Evolutionary conservation across 768 basidiomycete species (phyloP), one percentile per base, ranked within the genome.

Genomic region (Leccinellum luteum): DNA sequence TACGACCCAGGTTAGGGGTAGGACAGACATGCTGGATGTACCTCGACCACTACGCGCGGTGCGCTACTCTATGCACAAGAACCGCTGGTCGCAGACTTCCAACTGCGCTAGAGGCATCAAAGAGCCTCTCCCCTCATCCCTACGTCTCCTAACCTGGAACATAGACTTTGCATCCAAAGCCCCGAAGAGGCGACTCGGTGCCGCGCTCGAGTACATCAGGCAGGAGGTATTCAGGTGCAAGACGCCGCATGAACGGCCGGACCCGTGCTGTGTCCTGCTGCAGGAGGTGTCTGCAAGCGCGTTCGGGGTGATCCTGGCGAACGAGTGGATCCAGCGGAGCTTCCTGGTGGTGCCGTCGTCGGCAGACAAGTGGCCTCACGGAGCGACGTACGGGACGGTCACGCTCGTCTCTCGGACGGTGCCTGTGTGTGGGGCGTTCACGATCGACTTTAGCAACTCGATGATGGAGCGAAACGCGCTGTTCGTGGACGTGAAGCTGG

Each of bases 131-230:
- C 80, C 81, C n/a, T 64, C 76, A 28, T 73, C 73, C 34, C 64
- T 90, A 50, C 76, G 76, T 55, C 68, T 92, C 50, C 69, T 91
- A 59, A 84, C 87, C 28, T 92, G 89, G 89, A 91, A 92, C 69
- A 63, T 91, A 54, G 81, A 87, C 65, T 84, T 80, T 66, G 60
- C 66, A 41, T 71, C 72, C 15, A 61, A 67, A 0, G 62, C 74
- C 41, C 66, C 64, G 10, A 73, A 72, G 44, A 74, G 74, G 55
- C 82, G 89, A 7, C 74, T 87, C 32, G 59, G 56, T 1, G 69
- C 76, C 3, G 79, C 78, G 17, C 74, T 91, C 56, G 73, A 78
- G 14, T 77, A 89, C 66, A 76, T 90, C 60, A 79, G 82, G 64
- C 67, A 73, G 32, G 76, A 80, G 3, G 77, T 85, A 4, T 77